These are phyloP conservation scores for Avena insularis DNA, from an alignment of 176 grass and related monocot species.

Conservation along the genomic window DNA sequence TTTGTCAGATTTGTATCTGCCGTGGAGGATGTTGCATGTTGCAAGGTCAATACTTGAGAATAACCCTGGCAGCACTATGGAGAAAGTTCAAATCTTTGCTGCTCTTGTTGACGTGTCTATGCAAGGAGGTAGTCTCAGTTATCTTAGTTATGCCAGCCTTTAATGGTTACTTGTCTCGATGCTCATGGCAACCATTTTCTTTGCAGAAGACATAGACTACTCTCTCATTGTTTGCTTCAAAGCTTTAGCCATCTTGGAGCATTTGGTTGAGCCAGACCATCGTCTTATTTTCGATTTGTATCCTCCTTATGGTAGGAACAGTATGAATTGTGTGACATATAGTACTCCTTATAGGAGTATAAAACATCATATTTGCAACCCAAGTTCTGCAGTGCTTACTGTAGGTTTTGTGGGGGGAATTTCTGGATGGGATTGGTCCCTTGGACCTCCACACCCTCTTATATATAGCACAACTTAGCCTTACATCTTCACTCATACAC, in stretches of 20 bases:
- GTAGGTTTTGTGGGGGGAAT: no score
- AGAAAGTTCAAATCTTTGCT: conserved; percentile 72
- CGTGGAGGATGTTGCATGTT: conserved; percentile 94
- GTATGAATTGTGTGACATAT: conserved; percentile 14
- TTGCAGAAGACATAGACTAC: conserved; percentile 85
- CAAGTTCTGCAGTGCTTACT: background rate
- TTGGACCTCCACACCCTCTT: no score
- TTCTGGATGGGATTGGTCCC: no score
- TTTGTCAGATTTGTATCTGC: conserved; percentile 80
- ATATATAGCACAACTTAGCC: no score
- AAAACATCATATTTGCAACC: background rate
- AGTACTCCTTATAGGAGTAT: background rate
- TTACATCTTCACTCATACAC: no score
- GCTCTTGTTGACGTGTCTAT: conserved; percentile 76
- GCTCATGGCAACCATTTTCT: background rate
- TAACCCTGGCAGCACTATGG: conserved; percentile 43
- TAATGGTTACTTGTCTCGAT: conserved; percentile 6
- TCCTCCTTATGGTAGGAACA: conserved; percentile 3
- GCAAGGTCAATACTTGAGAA: conserved; percentile 84
- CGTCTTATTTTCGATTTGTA: conserved; percentile 57
- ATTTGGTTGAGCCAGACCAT: conserved; percentile 70
- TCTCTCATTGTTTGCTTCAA: conserved; percentile 76
- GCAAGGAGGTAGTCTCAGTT: conserved; percentile 68
- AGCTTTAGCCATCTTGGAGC: conserved; percentile 74
- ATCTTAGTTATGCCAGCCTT: background rate